Evolutionary conservation across 768 basidiomycete genomes (phyloP).

Genomic region (Rhodotorula paludigena): DNA sequence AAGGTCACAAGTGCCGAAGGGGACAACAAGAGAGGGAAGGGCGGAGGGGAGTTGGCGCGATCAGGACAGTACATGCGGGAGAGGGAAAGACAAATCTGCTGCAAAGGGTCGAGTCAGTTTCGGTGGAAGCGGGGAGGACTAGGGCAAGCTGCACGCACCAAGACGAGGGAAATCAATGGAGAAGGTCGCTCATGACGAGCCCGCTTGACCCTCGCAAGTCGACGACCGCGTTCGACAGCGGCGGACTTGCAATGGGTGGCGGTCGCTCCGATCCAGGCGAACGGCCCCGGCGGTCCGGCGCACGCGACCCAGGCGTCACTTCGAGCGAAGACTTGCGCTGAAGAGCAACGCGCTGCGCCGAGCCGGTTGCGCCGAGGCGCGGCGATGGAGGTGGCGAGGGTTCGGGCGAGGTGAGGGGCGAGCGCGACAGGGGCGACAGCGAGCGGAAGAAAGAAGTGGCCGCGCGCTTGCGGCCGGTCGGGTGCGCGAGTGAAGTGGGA

Average conservation of each 20-base stretch:
- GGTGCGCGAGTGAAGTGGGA: neutral
- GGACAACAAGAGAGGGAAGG: too few species aligned
- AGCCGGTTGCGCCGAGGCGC: neutral
- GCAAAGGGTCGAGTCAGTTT: too few species aligned
- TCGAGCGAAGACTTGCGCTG: neutral
- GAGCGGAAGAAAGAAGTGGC: neutral
- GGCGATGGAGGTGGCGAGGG: neutral
- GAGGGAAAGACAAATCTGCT: too few species aligned
- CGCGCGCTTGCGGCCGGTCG: neutral
- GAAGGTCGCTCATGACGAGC: neutral
- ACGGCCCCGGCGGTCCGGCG: neutral
- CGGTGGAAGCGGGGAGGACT: too few species aligned
- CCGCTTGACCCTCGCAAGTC: neutral
- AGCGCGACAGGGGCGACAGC: neutral
- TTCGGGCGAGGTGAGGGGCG: neutral
- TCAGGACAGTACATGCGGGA: too few species aligned
- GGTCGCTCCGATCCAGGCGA: neutral
- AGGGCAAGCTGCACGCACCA: neutral
- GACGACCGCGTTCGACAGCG: neutral
- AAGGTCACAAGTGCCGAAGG: too few species aligned
- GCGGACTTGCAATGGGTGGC: neutral
- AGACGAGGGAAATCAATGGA: neutral
- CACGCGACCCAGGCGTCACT: neutral
- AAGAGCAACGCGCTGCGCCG: neutral
- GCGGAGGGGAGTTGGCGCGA: too few species aligned